Evolutionary conservation across 805 yeast genomes (phyloP), one percentile per base, ranked within the genome.

Genomic region (Clavispora vitiphila): DNA sequence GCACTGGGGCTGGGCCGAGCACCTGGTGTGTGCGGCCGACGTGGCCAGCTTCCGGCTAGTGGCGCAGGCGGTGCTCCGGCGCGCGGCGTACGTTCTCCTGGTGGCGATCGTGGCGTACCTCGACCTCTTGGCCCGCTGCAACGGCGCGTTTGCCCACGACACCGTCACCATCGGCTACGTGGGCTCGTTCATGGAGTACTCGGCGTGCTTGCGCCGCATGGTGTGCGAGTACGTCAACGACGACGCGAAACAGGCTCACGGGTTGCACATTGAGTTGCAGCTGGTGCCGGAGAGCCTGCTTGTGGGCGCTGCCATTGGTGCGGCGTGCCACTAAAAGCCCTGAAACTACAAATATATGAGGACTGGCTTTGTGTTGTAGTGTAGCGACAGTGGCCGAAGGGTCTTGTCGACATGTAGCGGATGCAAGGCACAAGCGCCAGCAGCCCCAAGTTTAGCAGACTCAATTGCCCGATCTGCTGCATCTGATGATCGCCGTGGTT

Each of bases 291-390:
- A 76, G 47, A 72, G 78, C 40, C 69, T 77, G 12, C 61, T 77
- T 8, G 59, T 75, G 23, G 82, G 82, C 4, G 77, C 80, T 21
- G 81, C 78, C 10, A 70, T 77, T 34, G 76, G 77, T 14, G 79
- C 80, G 16, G 45, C 38, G 23, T 38, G 26, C 44, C 25, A 19
- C 35, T 12, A n/a, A n/a, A n/a, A n/a, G n/a, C n/a, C n/a, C n/a
- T n/a, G n/a, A n/a, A n/a, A n/a, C n/a, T n/a, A n/a, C n/a, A n/a
- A n/a, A 18, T 16, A 21, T 21, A 21, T 21, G 22, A 21, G 22
- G 22, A 21, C 22, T 21, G 22, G 22, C n/a, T n/a, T n/a, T n/a
- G n/a, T n/a, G n/a, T n/a, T n/a, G n/a, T n/a, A n/a, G n/a, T n/a
- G n/a, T n/a, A n/a, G n/a, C n/a, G n/a, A n/a, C n/a, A n/a, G n/a